Percentiles rank a stretch among this genome's conserved stretches.
Conservation (phyloP, 441 rosid species). For the Adansonia madagascariensis region DNA sequence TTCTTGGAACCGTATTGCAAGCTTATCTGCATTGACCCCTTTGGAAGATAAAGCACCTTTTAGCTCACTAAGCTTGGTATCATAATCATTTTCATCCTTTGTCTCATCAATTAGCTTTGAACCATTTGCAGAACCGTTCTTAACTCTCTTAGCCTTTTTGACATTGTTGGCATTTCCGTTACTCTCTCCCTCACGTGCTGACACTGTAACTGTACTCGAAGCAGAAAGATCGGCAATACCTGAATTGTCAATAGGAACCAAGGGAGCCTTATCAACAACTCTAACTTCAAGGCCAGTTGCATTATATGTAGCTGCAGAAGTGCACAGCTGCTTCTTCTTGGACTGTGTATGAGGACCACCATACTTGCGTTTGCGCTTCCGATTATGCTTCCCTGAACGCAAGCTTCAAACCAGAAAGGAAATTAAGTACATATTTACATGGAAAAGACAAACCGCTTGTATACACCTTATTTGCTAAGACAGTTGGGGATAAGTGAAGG, state of each 20-base stretch:
- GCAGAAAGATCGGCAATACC: constrained; percentile 39
- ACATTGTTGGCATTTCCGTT: constrained; percentile 39
- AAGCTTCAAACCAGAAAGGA: constrained; percentile 53
- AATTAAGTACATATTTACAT: neutral
- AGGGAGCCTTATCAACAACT: constrained; percentile 46
- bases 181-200: constrained; percentile 41
- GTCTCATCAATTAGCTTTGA: constrained; percentile 37
- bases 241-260: constrained; percentile 44
- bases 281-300: constrained; percentile 34
- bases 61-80: constrained; percentile 90
- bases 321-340: constrained; percentile 73
- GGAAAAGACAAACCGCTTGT: neutral
- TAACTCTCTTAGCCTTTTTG: constrained; percentile 40
- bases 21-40: constrained; percentile 52
- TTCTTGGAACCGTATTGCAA: constrained; percentile 50
- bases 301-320: constrained; percentile 41
- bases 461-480: neutral
- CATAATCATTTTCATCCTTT: constrained; percentile 68
- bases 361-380: constrained; percentile 85
- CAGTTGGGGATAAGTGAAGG: neutral
- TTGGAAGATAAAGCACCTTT: constrained; percentile 52
- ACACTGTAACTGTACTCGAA: constrained; percentile 36
- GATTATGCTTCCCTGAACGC: constrained; percentile 68
- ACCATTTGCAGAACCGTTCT: constrained; percentile 48
- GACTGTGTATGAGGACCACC: constrained; percentile 58